These are phyloP conservation scores for Fraxinus velutina DNA, from an alignment of 305 asterid genomes.

Conservation along the genomic window DNA sequence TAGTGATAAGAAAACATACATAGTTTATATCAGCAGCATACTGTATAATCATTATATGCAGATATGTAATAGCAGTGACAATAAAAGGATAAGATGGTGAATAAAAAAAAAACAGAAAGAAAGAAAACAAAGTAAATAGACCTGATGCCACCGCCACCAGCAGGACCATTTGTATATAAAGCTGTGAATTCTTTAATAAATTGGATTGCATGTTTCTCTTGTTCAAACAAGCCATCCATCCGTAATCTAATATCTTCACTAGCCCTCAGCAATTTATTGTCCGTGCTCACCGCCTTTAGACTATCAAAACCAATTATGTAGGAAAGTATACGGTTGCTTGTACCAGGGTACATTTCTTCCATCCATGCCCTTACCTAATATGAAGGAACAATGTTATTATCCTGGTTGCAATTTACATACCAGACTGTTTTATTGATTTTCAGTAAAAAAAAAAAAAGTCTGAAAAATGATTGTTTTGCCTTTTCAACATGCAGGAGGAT, in stretches of 20 bases:
- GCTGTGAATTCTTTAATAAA: conserved; percentile 77
- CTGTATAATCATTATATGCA: neutral
- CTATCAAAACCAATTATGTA: conserved; percentile 89
- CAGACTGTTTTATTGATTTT: conserved; percentile 13
- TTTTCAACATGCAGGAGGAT: conserved; percentile 1
- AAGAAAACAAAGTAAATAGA: conserved; percentile 21
- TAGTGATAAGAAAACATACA: neutral
- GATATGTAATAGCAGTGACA: conserved; percentile 5
- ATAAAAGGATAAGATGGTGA: conserved; percentile 1
- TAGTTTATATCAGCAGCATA: neutral
- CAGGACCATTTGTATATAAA: conserved; percentile 95
- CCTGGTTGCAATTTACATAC: conserved; percentile 9
- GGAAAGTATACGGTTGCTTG: conserved; percentile 45
- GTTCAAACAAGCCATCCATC: conserved; percentile 87
- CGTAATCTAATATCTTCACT: conserved; percentile 69
- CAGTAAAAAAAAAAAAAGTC: neutral
- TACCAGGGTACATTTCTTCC: conserved; percentile 71
- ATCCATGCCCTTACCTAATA: conserved; percentile 88
- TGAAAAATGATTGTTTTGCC: conserved; percentile 13
- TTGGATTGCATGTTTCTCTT: conserved; percentile 71
- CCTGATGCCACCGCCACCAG: conserved; percentile 99
- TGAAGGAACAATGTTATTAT: conserved; percentile 22
- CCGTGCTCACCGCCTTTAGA: conserved; percentile 46
- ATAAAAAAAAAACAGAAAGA: neutral
- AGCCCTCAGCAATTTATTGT: conserved; percentile 25